These are phyloP conservation scores for Colletotrichum caudatum DNA, from an alignment of 2,329 filamentous ascomycete species.

Conservation along the genomic window DNA sequence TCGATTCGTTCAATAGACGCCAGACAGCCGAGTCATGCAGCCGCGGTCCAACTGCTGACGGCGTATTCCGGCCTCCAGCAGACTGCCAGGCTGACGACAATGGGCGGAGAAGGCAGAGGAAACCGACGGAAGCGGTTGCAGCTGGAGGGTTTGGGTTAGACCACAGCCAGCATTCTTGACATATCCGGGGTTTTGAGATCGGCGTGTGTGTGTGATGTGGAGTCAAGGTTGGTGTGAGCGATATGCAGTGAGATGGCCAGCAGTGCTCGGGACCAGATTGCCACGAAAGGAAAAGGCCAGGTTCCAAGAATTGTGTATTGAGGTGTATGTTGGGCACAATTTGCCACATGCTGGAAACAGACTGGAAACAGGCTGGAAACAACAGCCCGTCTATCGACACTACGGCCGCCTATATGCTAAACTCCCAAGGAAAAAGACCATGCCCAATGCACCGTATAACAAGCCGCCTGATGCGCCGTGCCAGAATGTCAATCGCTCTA, in stretches of 20 bases:
- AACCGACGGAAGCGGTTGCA: background rate
- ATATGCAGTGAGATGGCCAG: background rate
- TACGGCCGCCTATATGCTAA: conserved; percentile 29
- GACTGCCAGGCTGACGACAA: background rate
- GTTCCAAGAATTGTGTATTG: background rate
- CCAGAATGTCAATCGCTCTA: conserved; percentile 22
- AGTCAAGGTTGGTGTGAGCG: no score
- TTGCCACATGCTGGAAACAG: conserved; percentile 24
- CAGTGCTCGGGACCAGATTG: no score
- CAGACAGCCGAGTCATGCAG: background rate
- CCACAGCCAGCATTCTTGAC: background rate
- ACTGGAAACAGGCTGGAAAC: conserved; percentile 9
- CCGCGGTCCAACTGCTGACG: background rate
- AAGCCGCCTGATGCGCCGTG: conserved; percentile 26
- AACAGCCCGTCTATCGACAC: conserved; percentile 20
- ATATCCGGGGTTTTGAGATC: background rate
- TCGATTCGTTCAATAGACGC: background rate
- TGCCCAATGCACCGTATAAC: conserved; percentile 29
- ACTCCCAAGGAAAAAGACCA: conserved; percentile 37
- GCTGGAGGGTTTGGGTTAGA: background rate
- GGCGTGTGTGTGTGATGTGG: no score
- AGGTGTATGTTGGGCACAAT: conserved; percentile 2
- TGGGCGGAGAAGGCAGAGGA: no score
- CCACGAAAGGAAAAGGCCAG: background rate
- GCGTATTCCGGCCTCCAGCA: background rate